Percentiles rank a stretch among this genome's conserved stretches.
phyloP scores from a whole-genome alignment of 2,329 filamentous ascomycete species.

The Penicillium hesseltinei region DNA sequence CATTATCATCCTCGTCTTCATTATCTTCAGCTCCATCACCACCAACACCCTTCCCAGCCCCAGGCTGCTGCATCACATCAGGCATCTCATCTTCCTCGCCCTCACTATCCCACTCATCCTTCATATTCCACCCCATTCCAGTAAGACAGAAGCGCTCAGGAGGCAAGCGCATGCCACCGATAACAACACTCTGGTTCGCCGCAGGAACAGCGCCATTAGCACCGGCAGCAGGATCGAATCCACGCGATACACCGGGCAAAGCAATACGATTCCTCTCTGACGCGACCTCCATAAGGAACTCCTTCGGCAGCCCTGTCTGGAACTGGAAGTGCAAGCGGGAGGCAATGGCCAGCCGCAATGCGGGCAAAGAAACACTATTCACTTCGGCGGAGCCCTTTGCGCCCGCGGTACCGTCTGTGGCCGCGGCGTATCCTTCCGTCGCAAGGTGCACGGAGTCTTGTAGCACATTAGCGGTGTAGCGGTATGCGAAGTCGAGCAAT shows the following conservation, averaged over 20 bases:
- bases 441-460: slow-evolving; percentile 54
- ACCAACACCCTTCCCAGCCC: slow-evolving; percentile 27
- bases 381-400: slow-evolving; percentile 45
- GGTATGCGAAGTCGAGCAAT: slow-evolving; percentile 54
- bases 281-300: slow-evolving; percentile 60
- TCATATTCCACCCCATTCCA: slow-evolving; percentile 56
- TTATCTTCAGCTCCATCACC: slow-evolving; percentile 36
- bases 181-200: slow-evolving; percentile 37
- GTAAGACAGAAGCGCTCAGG: slow-evolving; percentile 62
- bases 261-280: slow-evolving; percentile 54
- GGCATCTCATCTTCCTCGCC: slow-evolving; percentile 45
- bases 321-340: slow-evolving; percentile 61
- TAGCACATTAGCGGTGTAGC: slow-evolving; percentile 53
- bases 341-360: slow-evolving; percentile 60
- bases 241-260: slow-evolving; percentile 55
- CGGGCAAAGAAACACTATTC: slow-evolving; percentile 55
- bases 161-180: slow-evolving; percentile 58
- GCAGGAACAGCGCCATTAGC: slow-evolving; percentile 22
- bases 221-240: slow-evolving; percentile 38
- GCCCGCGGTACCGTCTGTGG: slow-evolving; percentile 30
- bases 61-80: slow-evolving; percentile 20
- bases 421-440: slow-evolving; percentile 50
- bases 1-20: slow-evolving; percentile 43
- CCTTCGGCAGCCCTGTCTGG: slow-evolving; percentile 58
- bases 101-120: slow-evolving; percentile 59